Evolutionary conservation across 2,329 filamentous ascomycete species (phyloP).

Genomic region (Talaromyces sp.): DNA sequence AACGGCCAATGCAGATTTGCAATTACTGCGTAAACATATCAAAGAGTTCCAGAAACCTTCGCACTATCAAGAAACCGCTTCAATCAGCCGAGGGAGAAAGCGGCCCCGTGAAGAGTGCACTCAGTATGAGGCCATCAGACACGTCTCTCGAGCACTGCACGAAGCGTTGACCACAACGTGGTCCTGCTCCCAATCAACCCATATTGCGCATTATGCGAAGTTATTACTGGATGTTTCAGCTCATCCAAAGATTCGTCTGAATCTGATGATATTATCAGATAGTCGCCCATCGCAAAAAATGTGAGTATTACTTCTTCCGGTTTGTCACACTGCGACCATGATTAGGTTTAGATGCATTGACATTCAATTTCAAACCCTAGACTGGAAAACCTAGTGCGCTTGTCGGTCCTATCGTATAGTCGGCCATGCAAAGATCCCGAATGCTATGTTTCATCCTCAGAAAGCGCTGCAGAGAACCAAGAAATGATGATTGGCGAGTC

Average conservation of each 20-base stretch:
- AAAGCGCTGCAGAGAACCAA: background rate
- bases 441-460: background rate
- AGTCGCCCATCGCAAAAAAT: background rate
- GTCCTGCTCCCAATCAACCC: background rate
- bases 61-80: background rate
- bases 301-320: background rate
- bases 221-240: background rate
- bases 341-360: background rate
- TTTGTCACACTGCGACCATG: background rate
- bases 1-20: background rate
- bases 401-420: background rate
- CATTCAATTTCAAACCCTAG: background rate
- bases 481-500: background rate
- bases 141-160: conserved; percentile 24
- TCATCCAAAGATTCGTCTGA: background rate
- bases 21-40: background rate
- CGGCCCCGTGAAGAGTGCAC: conserved; percentile 30
- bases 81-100: background rate
- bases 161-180: background rate
- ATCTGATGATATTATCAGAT: background rate
- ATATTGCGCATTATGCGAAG: background rate
- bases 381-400: background rate
- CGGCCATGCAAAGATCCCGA: background rate
- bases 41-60: background rate
- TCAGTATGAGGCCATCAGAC: conserved; percentile 31